Evolutionary conservation across 2,329 filamentous ascomycete species (phyloP).

Genomic region (Rhinocladiella similis): DNA sequence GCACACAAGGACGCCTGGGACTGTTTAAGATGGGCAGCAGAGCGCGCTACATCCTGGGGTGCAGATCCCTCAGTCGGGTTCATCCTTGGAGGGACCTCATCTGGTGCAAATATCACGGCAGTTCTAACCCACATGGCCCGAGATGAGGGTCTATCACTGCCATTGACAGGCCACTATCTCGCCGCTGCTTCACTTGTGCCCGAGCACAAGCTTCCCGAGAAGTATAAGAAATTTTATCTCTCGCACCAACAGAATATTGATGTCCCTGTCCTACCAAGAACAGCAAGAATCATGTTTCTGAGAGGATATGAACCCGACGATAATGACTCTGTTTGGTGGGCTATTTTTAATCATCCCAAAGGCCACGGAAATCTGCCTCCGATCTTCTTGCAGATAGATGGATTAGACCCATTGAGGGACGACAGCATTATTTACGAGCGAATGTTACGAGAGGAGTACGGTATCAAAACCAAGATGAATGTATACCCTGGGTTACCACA

Average conservation of each 20-base stretch:
- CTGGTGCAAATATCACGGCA: conserved; percentile 41
- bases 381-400: conserved; percentile 31
- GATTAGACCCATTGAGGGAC: conserved; percentile 32
- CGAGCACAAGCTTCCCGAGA: conserved; percentile 35
- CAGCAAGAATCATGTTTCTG: conserved; percentile 32
- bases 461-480: conserved; percentile 32
- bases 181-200: conserved; percentile 42
- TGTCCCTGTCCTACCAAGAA: conserved; percentile 37
- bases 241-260: conserved; percentile 44
- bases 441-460: conserved; percentile 27
- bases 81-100: conserved; percentile 50
- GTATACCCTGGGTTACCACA: conserved; percentile 37
- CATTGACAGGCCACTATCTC: conserved; percentile 50
- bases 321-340: conserved; percentile 20
- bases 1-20: conserved; percentile 29
- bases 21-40: conserved; percentile 30
- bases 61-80: conserved; percentile 48
- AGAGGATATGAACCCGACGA: conserved; percentile 24
- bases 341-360: conserved; percentile 24
- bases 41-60: conserved; percentile 39
- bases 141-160: conserved; percentile 38
- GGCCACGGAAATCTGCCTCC: conserved; percentile 33
- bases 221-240: conserved; percentile 37
- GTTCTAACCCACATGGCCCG: conserved; percentile 38
- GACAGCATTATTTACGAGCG: conserved; percentile 31